phyloP scores from a whole-genome alignment of 176 grass and related monocot species.

The sorghum (Sorghum bicolor) region Sorghum_bicolor_NCBIv3 NC_012871.2:75455501-75456000 shows the following conservation, averaged over 20 bases:
- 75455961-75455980: not conserved
- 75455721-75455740: constrained; percentile 72
- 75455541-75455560: constrained; percentile 89
- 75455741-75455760: constrained; percentile 49
- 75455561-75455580: constrained; percentile 55
- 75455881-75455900: not conserved
- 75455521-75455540: constrained; percentile 74
- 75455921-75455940: not conserved
- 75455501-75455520: constrained; percentile 44
- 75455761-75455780: not conserved
- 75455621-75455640: constrained; percentile 55
- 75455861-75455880: constrained; percentile 10
- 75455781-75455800: not conserved
- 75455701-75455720: constrained; percentile 61
- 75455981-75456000: not conserved
- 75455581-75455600: constrained; percentile 51
- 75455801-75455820: not conserved
- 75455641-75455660: constrained; percentile 52
- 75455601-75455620: constrained; percentile 53
- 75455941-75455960: not conserved
- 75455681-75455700: constrained; percentile 69
- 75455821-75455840: not conserved
- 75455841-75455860: not conserved
- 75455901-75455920: not conserved
- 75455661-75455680: constrained; percentile 74